Evolutionary conservation across 2,329 filamentous ascomycete species (phyloP), one percentile per base, ranked within the genome.

Genomic region (Chalaropsis thielavioides): DNA sequence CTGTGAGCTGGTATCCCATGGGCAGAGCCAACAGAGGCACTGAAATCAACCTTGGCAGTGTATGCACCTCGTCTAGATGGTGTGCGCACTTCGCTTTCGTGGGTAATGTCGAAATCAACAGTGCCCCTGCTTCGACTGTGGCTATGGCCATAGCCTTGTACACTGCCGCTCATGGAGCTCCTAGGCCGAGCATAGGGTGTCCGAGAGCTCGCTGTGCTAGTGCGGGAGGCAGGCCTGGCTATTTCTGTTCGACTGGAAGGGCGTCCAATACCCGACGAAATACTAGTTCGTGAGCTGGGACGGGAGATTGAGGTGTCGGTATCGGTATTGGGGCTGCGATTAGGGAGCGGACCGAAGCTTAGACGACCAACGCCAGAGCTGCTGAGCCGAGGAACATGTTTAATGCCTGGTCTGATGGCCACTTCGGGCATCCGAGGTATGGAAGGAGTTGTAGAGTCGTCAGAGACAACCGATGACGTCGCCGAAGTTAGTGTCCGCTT

Each of bases 221-320:
- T 79, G 61, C 87, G 82, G 70, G 86, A 89, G 69, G 83, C 79
- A 8, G 87, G 85, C 38, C 86, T 81, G 73, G 75, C 80, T 75
- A 80, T 79, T 41, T 83, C 81, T 19, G 76, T 77, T 67, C 82
- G 77, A 66, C 82, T 84, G 2, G 76, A 73, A 0, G 82, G 81
- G 54, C 82, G 77, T 54, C 79, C 79, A 66, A 79, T 80, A 24
- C 62, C 62, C 61, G 79, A 80, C 63, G 81, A 79, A 65, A 79
- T 75, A 72, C 86, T 88, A 70, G 87, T 83, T 68, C 88, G 84
- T 71, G 88, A 92, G 75, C 84, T 88, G 17, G 89, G 88, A 41
- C 89, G 84, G 69, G 84, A 86, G 69, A 80, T 76, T 5, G 60
- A 61, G 1, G 66, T 63, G 67, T 76, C 77, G 49, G 72, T 71